Conservation (phyloP, 2,329 filamentous ascomycete species). For the Epichloe coenophiala region DNA sequence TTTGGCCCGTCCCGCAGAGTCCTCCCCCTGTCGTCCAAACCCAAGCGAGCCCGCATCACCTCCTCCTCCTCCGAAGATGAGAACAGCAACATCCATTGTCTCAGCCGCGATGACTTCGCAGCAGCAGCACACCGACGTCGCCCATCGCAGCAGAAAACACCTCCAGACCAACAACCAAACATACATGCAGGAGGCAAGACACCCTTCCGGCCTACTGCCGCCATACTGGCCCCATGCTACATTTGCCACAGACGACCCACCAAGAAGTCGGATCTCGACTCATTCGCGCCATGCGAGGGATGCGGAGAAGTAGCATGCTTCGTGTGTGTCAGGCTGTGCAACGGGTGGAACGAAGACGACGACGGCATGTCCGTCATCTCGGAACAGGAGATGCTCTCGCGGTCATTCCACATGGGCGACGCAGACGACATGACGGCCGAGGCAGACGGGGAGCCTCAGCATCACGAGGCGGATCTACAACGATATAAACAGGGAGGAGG, state of each 20-base stretch:
- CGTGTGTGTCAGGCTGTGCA: constrained; percentile 53
- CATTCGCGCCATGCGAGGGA: constrained; percentile 48
- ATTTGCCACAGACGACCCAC: constrained; percentile 54
- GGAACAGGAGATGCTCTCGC: constrained; percentile 24
- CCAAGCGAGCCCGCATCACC: constrained; percentile 14
- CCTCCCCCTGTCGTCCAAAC: constrained; percentile 16
- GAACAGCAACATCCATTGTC: constrained; percentile 12
- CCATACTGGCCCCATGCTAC: constrained; percentile 43
- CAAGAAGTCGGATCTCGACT: constrained; percentile 51
- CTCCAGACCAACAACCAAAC: constrained; percentile 11
- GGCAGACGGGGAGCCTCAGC: neutral
- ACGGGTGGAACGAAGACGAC: constrained; percentile 27
- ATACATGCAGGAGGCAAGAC: constrained; percentile 2
- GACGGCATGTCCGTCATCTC: constrained; percentile 10
- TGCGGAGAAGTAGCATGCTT: constrained; percentile 52
- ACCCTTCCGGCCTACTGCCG: constrained; percentile 6
- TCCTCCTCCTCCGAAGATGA: constrained; percentile 8
- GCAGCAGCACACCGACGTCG: constrained; percentile 11
- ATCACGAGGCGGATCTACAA: constrained; percentile 4
- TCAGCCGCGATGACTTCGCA: constrained; percentile 7
- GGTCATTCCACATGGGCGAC: constrained; percentile 39
- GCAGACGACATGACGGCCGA: constrained; percentile 19
- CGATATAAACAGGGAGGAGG: accelerated
- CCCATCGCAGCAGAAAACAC: constrained; percentile 12
- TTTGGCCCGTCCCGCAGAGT: constrained; percentile 15